These are phyloP conservation scores for Suillus variegatus DNA, from an alignment of 768 basidiomycete genomes.

Conservation along the genomic window DNA sequence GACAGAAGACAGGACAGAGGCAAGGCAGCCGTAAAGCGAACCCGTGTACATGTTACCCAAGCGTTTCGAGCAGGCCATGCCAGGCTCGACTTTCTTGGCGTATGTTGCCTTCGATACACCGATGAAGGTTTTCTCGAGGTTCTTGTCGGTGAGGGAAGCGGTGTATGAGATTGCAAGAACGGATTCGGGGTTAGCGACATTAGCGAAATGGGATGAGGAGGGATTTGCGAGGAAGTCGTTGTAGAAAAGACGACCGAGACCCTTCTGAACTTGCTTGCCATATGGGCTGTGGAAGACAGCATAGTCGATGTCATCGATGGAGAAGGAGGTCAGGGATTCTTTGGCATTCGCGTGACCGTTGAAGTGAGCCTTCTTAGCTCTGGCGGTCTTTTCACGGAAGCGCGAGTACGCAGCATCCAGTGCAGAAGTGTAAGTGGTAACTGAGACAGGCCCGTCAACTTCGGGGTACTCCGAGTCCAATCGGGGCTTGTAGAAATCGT, in stretches of 20 bases:
- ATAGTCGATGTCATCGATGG: slow-evolving; percentile 86
- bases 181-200: slow-evolving; percentile 69
- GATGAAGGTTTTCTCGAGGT: slow-evolving; percentile 93
- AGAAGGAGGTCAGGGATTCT: slow-evolving; percentile 57
- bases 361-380: slow-evolving; percentile 51
- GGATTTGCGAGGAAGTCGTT: slow-evolving; percentile 91
- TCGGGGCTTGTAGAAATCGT: slow-evolving; percentile 99
- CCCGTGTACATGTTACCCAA: slow-evolving; percentile 99
- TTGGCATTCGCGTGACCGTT: slow-evolving; percentile 37
- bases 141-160: slow-evolving; percentile 89
- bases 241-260: slow-evolving; percentile 87
- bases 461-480: slow-evolving; percentile 94
- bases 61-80: slow-evolving; percentile 84
- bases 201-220: slow-evolving; percentile 63
- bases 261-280: slow-evolving; percentile 98
- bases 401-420: slow-evolving; percentile 86
- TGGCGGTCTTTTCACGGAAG: slow-evolving; percentile 81
- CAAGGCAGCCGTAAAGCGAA: slow-evolving; percentile 91
- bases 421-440: slow-evolving; percentile 92
- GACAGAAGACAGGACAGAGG: slow-evolving; percentile 77
- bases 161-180: slow-evolving; percentile 66
- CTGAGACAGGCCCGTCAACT: slow-evolving; percentile 96
- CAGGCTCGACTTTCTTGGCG: slow-evolving; percentile 72
- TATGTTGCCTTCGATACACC: slow-evolving; percentile 74
- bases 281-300: slow-evolving; percentile 97